Evolutionary conservation across 345 rosid genomes (phyloP).

Genomic region (Turnera subulata): DNA sequence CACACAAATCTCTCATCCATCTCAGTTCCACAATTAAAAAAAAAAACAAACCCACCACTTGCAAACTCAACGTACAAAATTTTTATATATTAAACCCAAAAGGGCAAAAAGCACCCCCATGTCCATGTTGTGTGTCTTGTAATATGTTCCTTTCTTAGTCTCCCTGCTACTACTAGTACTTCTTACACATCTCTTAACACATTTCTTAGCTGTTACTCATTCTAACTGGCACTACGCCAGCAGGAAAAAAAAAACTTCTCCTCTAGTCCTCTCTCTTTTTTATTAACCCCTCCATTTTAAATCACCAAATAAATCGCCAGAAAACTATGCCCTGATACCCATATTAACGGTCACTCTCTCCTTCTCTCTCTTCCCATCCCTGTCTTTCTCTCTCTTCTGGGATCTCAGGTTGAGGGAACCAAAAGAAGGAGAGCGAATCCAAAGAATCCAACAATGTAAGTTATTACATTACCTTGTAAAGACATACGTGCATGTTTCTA

Average conservation of each 20-base stretch:
- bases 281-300: not conserved
- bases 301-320: slow-evolving; percentile 2
- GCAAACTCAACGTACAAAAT: too few relatives aligned
- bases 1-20: too few relatives aligned
- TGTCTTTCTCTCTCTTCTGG: not conserved
- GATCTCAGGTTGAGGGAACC: slow-evolving; percentile 10
- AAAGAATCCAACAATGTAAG: too few relatives aligned
- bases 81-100: too few relatives aligned
- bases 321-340: slow-evolving; percentile 33
- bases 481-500: not conserved
- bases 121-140: not conserved
- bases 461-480: too few relatives aligned
- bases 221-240: slow-evolving; percentile 7
- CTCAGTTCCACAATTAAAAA: too few relatives aligned
- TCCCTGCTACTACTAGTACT: too few relatives aligned
- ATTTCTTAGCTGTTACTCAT: slow-evolving; percentile 22
- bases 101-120: too few relatives aligned
- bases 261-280: not conserved
- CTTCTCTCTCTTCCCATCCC: not conserved
- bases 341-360: slow-evolving; percentile 39
- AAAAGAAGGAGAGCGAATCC: too few relatives aligned
- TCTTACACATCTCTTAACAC: not conserved
- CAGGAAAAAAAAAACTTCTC: too few relatives aligned
- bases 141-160: not conserved
- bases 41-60: too few relatives aligned